These are phyloP conservation scores for Capsicum chinense DNA, from an alignment of 257 asterid genomes.

Conservation along the genomic window DNA sequence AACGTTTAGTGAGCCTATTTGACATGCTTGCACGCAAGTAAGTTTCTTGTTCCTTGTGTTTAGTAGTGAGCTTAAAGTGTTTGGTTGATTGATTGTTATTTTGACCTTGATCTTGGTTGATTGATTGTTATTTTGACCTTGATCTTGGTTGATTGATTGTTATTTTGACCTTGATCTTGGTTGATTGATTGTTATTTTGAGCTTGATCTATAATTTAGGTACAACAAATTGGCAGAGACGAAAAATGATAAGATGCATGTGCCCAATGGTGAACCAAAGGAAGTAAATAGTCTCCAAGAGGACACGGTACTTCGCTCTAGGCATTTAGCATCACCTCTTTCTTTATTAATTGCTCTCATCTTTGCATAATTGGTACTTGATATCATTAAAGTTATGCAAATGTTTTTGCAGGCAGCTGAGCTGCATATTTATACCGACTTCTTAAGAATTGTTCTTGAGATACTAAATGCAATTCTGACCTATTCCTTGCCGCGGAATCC, in stretches of 20 bases:
- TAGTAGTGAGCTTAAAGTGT: not conserved
- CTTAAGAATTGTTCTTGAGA: slow-evolving; percentile 89
- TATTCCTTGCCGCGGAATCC: slow-evolving; percentile 89
- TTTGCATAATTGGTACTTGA: slow-evolving; percentile 22
- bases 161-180: no score
- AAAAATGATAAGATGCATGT: slow-evolving; percentile 71
- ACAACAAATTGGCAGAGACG: slow-evolving; percentile 91
- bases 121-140: no score
- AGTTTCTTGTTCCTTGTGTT: slow-evolving; percentile 39
- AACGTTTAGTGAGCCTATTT: slow-evolving; percentile 95
- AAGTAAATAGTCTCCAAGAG: slow-evolving; percentile 71
- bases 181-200: slow-evolving; percentile 24
- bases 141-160: not conserved
- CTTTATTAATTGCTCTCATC: not conserved
- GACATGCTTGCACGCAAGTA: slow-evolving; percentile 99
- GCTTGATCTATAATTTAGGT: slow-evolving; percentile 52
- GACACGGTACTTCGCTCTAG: slow-evolving; percentile 59
- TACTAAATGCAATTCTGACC: slow-evolving; percentile 76
- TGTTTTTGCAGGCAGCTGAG: slow-evolving; percentile 71
- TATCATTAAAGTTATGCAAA: slow-evolving; percentile 20
- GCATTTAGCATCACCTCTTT: not conserved
- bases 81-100: not conserved
- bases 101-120: no score
- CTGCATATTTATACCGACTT: slow-evolving; percentile 83
- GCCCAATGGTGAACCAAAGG: slow-evolving; percentile 58